These are phyloP conservation scores for Aspergillus quadrilineatus DNA, from an alignment of 2,329 filamentous ascomycete genomes.

Conservation along the genomic window DNA sequence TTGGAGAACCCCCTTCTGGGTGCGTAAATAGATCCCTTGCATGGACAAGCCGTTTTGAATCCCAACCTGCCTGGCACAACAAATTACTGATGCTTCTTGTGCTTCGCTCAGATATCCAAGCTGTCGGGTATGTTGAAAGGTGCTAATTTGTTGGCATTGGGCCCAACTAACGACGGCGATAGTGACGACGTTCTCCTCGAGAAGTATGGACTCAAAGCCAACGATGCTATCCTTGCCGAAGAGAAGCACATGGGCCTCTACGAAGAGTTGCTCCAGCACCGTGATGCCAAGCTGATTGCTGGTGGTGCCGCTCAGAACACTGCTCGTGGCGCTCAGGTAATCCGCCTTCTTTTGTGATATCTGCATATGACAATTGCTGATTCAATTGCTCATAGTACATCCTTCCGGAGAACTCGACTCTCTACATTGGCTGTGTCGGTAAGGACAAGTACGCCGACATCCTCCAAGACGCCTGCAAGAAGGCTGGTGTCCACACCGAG, in stretches of 20 bases:
- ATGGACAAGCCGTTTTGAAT: neutral
- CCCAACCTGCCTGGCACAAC: neutral
- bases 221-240: constrained; percentile 96
- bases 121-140: constrained; percentile 57
- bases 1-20: constrained; percentile 97
- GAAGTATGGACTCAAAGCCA: constrained; percentile 91
- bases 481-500: constrained; percentile 87
- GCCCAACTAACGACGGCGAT: constrained; percentile 11
- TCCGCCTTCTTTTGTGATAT: neutral
- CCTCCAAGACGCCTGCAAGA: constrained; percentile 78
- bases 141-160: neutral
- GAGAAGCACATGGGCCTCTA: constrained; percentile 86
- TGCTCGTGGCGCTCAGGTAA: constrained; percentile 80
- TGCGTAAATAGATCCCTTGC: constrained; percentile 38
- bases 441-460: constrained; percentile 94
- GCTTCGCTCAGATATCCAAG: constrained; percentile 75
- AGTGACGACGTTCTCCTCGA: constrained; percentile 81
- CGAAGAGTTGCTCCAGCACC: constrained; percentile 77
- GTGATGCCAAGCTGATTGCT: constrained; percentile 86
- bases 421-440: constrained; percentile 91
- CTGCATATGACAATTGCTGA: constrained; percentile 12
- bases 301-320: constrained; percentile 98
- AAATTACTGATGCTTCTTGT: constrained; percentile 20
- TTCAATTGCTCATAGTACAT: constrained; percentile 64
- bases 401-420: constrained; percentile 81